Base-by-base conservation (phyloP, 805 yeast species). In the Cyberlindnera sargentensis region DNA sequence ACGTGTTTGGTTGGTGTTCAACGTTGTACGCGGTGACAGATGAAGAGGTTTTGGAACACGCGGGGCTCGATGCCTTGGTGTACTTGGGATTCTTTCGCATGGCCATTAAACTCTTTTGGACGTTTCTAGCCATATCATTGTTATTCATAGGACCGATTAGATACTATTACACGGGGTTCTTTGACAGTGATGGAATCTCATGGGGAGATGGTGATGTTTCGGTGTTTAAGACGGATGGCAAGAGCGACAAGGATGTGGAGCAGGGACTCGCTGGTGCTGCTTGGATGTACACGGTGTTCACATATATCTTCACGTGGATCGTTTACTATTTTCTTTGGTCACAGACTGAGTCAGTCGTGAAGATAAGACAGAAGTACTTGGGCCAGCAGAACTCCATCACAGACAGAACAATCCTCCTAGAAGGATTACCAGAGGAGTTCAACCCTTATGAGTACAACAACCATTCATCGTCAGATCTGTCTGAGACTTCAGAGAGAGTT, bases 41-140 rank as follows among this genome's bases (percentile, higher is more conserved):
- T 51, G 73, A 76, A 8, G 88, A 89, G 47, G 78, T 93, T 1
- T 68, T 93, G 41, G 91, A 88, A 48, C 83, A 82, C 55, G 95
- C 96, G 3, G 99, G 99, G 0, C 65, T 91, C 37, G 99, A 91
- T 65, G 97, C 97, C 0, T 88, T 74, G 64, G 98, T 93, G 41
- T 91, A 85, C 56, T 65, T 91, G 29, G 88, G 91, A 2, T 91
- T 91, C 63, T 93, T 93, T 73, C 82, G 84, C 47, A 87, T 90
- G 89, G 76, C 93, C 47, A 85, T 90, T 42, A 78, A 80, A 58
- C 68, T 85, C 11, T 65, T 91, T 28, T 67, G 78, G 2, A 66
- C 76, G 0, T 84, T 89, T 55, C 72, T 85, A 38, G 48, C 86
- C 2, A 79, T 86, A 51, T 89, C 95, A 1, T 66, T 84, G 6